Evolutionary conservation across 192 early-diverging fungal species (phyloP), one percentile per base, ranked within the genome.

Genomic region (Irineochytrium annulatum): DNA sequence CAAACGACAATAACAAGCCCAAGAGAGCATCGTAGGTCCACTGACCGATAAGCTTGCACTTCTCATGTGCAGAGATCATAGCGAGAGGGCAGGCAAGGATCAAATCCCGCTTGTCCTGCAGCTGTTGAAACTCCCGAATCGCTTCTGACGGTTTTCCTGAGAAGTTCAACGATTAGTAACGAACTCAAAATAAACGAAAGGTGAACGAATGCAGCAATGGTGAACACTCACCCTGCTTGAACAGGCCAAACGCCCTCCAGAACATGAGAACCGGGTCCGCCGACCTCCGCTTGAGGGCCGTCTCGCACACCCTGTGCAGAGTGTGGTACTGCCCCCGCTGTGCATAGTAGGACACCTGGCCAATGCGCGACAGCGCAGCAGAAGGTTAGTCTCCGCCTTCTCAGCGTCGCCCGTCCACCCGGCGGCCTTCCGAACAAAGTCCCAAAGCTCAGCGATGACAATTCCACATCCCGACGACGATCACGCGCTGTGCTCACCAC

Each of bases 91-190:
- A 60, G 22, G 74, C 74, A 22, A 74, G 45, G 6, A 67, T 46
- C 0, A 83, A 48, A 52, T 83, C 81, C 6, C 75, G 49, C 60
- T 78, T 80, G 26, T 83, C 78, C 41, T 71, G 67, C 19, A 83
- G 48, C 22, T 52, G 20, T 57, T 73, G 65, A 17, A 83, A 56
- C 16, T 68, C 74, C 29, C 72, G 53, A 1, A 83, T 33, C 0
- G 74, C 76, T 56, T 78, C 74, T 0, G 59, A 61, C 13, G 63
- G 51, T 31, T 63, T 71, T 22, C 76, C 74, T 75, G 60, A 3
- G 13, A 4, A 52, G 3, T n/a, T 4, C 13, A 32, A 8, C 3
- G 39, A 6, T 6, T 2, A 2, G 16, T 31, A 3, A 43, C 2
- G 26, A 14, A 11, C 5, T 22, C 26, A 30, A 59, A 3, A 33